Evolutionary conservation across 208 protist species (phyloP).

Genomic region (Entamoeba moshkovskii): DNA sequence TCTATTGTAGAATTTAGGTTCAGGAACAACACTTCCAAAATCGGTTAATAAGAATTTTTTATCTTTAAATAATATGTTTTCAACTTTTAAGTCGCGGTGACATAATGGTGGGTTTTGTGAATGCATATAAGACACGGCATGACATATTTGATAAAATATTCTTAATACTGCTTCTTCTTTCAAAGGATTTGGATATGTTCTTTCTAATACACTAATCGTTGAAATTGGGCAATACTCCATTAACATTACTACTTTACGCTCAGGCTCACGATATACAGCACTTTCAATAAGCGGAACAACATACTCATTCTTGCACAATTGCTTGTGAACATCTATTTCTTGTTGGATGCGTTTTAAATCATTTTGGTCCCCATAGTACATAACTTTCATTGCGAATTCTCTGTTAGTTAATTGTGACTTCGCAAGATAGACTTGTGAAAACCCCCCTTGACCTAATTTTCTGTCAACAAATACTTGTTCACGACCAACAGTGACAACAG

Average conservation of each 20-base stretch:
- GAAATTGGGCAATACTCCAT: neutral
- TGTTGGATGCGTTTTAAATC: neutral
- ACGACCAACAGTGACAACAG: too few species aligned
- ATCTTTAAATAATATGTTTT: neutral
- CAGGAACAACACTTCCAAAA: neutral
- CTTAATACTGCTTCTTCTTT: neutral
- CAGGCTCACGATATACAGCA: too few species aligned
- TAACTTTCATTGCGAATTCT: neutral
- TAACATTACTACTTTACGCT: neutral
- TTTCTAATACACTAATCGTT: neutral
- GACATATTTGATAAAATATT: neutral
- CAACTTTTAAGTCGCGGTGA: conserved; percentile 7
- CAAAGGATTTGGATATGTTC: neutral
- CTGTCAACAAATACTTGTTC: neutral
- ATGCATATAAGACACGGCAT: neutral
- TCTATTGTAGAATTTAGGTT: neutral
- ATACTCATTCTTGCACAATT: neutral
- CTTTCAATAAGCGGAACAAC: neutral
- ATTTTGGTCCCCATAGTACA: neutral
- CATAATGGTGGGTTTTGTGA: neutral
- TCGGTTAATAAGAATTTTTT: neutral
- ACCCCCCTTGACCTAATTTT: neutral
- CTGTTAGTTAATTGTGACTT: neutral
- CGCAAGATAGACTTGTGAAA: neutral
- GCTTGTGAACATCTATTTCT: neutral